Percentiles rank a stretch among this genome's conserved stretches.
These are phyloP conservation scores for Oryza longistaminata DNA, from an alignment of 176 grass and related monocot species.

Conservation along the genomic window DNA sequence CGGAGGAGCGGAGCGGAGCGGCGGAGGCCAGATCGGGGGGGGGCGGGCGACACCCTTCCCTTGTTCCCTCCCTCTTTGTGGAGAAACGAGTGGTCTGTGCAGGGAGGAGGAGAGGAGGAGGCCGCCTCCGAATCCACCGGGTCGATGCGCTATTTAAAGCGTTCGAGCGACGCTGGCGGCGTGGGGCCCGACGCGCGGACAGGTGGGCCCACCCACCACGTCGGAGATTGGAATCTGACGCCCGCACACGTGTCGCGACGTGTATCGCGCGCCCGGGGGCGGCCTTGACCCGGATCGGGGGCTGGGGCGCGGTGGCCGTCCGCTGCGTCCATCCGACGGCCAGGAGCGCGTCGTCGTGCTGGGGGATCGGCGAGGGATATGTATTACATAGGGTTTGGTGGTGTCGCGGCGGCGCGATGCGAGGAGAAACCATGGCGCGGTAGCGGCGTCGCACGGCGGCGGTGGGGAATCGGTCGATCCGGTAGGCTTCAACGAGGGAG, in stretches of 20 bases:
- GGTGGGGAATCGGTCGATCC: too few relatives aligned
- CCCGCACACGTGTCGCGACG: constrained; percentile 28
- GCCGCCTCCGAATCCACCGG: constrained; percentile 49
- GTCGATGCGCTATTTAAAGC: constrained; percentile 51
- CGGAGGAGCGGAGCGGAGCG: background rate
- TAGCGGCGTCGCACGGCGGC: too few relatives aligned
- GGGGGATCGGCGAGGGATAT: background rate
- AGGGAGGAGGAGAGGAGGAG: background rate
- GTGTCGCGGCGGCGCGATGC: too few relatives aligned
- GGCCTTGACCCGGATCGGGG: constrained; percentile 7
- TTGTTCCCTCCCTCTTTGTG: background rate
- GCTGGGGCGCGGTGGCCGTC: background rate
- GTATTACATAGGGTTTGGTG: too few relatives aligned
- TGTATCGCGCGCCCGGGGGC: constrained; percentile 12
- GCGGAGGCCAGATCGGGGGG: constrained; percentile 37
- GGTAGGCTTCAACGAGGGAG: too few relatives aligned
- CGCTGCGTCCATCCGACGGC: constrained; percentile 27
- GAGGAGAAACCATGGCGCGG: too few relatives aligned
- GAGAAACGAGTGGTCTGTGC: constrained; percentile 20
- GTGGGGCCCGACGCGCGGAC: background rate
- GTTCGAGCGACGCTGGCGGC: background rate
- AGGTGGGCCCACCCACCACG: constrained; percentile 4
- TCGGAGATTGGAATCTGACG: constrained; percentile 28
- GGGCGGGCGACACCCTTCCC: background rate
- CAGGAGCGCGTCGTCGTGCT: too few relatives aligned